Evolutionary conservation across 179 eudicot genomes (phyloP).

Genomic region (Patellifolia procumbens): DNA sequence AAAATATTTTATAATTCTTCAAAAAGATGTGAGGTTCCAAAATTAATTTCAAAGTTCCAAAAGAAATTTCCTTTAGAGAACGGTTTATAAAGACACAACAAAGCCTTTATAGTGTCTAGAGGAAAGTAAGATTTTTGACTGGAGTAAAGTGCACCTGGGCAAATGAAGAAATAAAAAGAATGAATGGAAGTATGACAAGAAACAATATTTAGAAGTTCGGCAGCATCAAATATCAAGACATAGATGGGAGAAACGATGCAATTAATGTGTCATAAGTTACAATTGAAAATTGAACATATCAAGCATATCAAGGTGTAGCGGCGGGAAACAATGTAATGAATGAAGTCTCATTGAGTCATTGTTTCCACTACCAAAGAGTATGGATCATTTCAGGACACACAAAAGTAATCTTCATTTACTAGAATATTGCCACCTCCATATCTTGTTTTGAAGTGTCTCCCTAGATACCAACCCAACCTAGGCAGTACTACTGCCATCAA

Average conservation of each 20-base stretch:
- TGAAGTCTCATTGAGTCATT: not conserved
- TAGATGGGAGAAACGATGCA: too few relatives aligned
- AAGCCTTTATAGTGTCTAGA: not conserved
- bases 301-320: not conserved
- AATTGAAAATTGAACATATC: not conserved
- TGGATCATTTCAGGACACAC: not conserved
- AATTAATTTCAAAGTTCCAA: not conserved
- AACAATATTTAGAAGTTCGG: not conserved
- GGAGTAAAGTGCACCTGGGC: not conserved
- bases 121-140: conserved; percentile 4
- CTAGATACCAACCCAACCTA: not conserved
- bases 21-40: not conserved
- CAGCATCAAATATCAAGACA: too few relatives aligned
- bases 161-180: not conserved
- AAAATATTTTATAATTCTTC: not conserved
- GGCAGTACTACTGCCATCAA: not conserved
- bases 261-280: not conserved
- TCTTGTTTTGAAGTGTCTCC: not conserved
- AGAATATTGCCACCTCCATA: not conserved
- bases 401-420: not conserved
- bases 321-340: not conserved
- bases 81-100: not conserved
- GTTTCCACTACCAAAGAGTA: not conserved
- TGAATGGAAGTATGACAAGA: not conserved
- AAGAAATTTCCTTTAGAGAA: not conserved